Conservation (phyloP, 495 filamentous ascomycete species). For the Penicillium bovifimosum region DNA sequence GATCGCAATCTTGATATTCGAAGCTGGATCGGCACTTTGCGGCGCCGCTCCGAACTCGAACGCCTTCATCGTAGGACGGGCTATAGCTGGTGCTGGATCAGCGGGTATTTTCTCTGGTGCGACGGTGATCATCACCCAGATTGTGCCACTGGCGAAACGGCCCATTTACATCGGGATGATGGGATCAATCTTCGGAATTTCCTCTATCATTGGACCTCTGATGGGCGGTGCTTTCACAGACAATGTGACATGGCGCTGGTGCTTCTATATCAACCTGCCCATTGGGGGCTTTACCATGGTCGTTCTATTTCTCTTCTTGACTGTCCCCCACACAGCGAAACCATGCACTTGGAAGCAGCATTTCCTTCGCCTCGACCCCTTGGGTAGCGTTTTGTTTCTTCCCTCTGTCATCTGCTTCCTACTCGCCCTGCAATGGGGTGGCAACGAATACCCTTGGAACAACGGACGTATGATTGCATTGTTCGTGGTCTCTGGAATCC, state of each 20-base stretch:
- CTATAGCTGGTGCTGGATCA: slow-evolving; percentile 45
- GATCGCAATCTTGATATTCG: slow-evolving; percentile 52
- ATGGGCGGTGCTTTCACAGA: slow-evolving; percentile 31
- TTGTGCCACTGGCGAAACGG: slow-evolving; percentile 51
- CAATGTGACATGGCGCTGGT: slow-evolving; percentile 51
- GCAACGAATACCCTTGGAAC: slow-evolving; percentile 50
- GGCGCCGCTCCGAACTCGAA: slow-evolving; percentile 63
- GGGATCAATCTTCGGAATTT: slow-evolving; percentile 48
- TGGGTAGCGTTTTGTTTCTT: slow-evolving; percentile 46
- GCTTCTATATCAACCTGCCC: slow-evolving; percentile 62
- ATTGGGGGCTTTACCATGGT: slow-evolving; percentile 48
- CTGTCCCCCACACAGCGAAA: slow-evolving; percentile 14
- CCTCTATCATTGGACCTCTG: slow-evolving; percentile 45
- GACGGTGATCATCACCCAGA: slow-evolving; percentile 50
- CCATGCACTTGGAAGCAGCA: slow-evolving; percentile 23
- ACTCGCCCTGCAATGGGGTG: slow-evolving; percentile 58
- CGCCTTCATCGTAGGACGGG: slow-evolving; percentile 62
- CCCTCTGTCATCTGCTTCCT: slow-evolving; percentile 49
- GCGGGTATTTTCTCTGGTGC: slow-evolving; percentile 48
- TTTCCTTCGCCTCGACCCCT: slow-evolving; percentile 42
- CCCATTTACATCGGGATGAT: slow-evolving; percentile 47
- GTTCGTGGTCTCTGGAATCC: slow-evolving; percentile 42
- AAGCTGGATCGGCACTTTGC: slow-evolving; percentile 63
- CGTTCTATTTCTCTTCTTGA: slow-evolving; percentile 46
- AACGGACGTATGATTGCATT: slow-evolving; percentile 49